Percentiles rank a stretch among this genome's conserved stretches.
Evolutionary conservation across 2,329 filamentous ascomycete genomes (phyloP).

Genomic region (Botryosphaeria agaves): DNA sequence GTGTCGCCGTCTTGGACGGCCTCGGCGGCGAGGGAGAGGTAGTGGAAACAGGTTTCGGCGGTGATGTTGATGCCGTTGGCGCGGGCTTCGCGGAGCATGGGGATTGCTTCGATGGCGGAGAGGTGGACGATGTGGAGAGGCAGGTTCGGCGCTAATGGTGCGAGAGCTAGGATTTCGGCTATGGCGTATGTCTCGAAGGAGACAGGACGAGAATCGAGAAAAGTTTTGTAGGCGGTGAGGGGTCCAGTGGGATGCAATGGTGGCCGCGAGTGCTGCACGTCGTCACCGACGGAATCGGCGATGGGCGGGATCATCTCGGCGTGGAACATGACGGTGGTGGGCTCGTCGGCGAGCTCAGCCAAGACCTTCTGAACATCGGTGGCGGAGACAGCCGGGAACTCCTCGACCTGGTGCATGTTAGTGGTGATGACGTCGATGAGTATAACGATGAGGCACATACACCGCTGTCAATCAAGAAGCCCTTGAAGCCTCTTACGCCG

Average conservation of each 20-base stretch:
- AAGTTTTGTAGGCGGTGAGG: constrained; percentile 68
- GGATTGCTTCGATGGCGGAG: constrained; percentile 76
- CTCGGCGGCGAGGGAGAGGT: constrained; percentile 71
- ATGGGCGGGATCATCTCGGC: constrained; percentile 95
- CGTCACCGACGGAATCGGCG: constrained; percentile 60
- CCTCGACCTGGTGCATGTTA: constrained; percentile 49
- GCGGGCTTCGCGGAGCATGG: constrained; percentile 58
- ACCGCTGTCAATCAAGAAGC: constrained; percentile 91
- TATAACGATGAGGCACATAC: constrained; percentile 36
- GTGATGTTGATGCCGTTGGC: constrained; percentile 65
- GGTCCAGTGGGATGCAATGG: constrained; percentile 55
- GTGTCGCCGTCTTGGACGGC: constrained; percentile 72
- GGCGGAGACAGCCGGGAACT: constrained; percentile 82
- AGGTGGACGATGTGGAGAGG: constrained; percentile 89
- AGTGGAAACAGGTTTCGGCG: constrained; percentile 92
- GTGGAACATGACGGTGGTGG: constrained; percentile 96
- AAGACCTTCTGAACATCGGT: constrained; percentile 67
- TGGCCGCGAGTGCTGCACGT: constrained; percentile 48
- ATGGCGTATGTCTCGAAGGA: constrained; percentile 85
- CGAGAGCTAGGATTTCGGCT: constrained; percentile 66
- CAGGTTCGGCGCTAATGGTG: constrained; percentile 62
- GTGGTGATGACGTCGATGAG: constrained; percentile 4
- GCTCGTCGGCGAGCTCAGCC: constrained; percentile 56
- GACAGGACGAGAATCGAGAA: constrained; percentile 77
- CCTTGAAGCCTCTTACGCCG: constrained; percentile 91